Conservation (phyloP, 2,329 filamentous ascomycete genomes). For the Grosmannia serpens region DNA sequence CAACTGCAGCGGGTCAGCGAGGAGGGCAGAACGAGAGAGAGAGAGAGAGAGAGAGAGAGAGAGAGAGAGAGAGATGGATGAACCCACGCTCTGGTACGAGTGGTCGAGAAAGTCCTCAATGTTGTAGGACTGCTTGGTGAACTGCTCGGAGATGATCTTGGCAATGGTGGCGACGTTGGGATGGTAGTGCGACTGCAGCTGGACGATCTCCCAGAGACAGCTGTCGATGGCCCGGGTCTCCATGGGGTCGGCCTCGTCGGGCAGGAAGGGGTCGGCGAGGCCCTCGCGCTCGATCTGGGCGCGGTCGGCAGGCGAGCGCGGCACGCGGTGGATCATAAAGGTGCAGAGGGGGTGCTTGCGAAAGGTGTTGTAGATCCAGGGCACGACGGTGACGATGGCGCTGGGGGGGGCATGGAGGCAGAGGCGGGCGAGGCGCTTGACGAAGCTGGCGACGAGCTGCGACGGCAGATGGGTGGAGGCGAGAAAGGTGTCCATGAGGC, state of each 20-base stretch:
- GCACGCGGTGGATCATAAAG: constrained; percentile 85
- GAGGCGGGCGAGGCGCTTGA: constrained; percentile 81
- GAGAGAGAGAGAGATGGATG: neutral
- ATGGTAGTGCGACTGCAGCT: constrained; percentile 86
- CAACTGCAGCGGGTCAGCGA: constrained; percentile 36
- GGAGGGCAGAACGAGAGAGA: neutral
- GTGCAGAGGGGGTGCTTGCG: constrained; percentile 83
- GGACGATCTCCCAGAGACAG: constrained; percentile 88
- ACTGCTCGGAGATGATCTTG: constrained; percentile 91
- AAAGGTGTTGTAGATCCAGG: constrained; percentile 92
- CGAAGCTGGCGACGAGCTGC: constrained; percentile 82
- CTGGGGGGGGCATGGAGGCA: constrained; percentile 81
- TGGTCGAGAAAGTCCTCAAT: constrained; percentile 97
- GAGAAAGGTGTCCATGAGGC: constrained; percentile 82
- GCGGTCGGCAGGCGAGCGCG: constrained; percentile 42
- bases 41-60: constrained; percentile 12
- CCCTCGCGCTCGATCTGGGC: constrained; percentile 46
- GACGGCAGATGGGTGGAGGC: constrained; percentile 86
- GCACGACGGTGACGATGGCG: constrained; percentile 78
- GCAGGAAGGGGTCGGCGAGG: constrained; percentile 62
- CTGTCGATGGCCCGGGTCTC: constrained; percentile 81
- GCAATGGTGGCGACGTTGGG: constrained; percentile 91
- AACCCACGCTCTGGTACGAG: constrained; percentile 67
- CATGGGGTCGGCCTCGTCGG: constrained; percentile 69
- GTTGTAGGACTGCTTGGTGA: constrained; percentile 90